A percentile compares a stretch with the other conserved stretches of the same genome.
Conservation (phyloP, 176 grass and related monocot species). For the Saccharum spontaneum region DNA sequence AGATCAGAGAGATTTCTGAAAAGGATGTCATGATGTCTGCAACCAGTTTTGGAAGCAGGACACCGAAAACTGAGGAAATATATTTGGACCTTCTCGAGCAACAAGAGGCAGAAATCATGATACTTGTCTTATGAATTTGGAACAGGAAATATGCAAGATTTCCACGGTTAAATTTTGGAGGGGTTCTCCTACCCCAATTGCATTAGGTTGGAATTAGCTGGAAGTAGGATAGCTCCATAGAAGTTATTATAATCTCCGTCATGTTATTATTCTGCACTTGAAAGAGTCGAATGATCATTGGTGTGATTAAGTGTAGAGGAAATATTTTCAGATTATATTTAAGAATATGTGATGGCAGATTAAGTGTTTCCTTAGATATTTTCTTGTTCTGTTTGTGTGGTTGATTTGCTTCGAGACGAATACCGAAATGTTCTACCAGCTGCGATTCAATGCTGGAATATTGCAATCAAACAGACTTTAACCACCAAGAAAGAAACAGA, state of each 20-base stretch:
- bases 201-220: not conserved
- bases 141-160: not conserved
- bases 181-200: not conserved
- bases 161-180: not conserved
- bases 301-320: not conserved
- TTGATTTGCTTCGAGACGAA: not conserved
- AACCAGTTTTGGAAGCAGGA: slow-evolving; percentile 55
- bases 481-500: not conserved
- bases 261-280: not conserved
- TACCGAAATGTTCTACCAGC: not conserved
- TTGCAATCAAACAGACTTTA: not conserved
- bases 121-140: not conserved
- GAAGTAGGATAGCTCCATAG: not conserved
- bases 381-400: not conserved
- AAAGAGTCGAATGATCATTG: not conserved
- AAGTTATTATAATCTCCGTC: not conserved
- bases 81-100: slow-evolving; percentile 30
- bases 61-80: too few relatives aligned
- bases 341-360: too few relatives aligned
- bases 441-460: not conserved
- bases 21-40: slow-evolving; percentile 57
- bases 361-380: not conserved
- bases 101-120: slow-evolving; percentile 17
- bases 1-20: slow-evolving; percentile 56
- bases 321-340: too few relatives aligned